Conservation (phyloP, 805 yeast species). For the Saturnispora quitensis region DNA sequence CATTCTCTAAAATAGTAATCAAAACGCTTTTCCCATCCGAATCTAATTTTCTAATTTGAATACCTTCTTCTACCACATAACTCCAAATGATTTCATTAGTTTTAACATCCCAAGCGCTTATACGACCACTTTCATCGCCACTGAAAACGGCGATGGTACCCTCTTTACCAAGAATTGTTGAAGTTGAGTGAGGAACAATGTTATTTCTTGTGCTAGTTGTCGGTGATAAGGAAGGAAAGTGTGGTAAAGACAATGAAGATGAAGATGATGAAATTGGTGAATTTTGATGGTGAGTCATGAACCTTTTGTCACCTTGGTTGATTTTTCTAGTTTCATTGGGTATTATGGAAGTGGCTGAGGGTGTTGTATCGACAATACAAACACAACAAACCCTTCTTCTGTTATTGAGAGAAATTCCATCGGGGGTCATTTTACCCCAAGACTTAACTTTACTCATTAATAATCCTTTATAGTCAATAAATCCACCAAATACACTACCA, state of each 20-base stretch:
- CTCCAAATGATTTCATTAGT: constrained; percentile 9
- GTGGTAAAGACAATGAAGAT: background rate
- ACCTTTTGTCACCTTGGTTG: background rate
- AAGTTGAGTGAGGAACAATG: constrained; percentile 12
- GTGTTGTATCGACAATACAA: constrained; percentile 5
- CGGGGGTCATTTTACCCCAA: constrained; percentile 8
- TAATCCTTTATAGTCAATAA: constrained; percentile 17
- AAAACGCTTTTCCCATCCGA: constrained; percentile 24
- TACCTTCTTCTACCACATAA: background rate
- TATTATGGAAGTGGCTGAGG: background rate
- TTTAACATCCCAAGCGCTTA: constrained; percentile 28
- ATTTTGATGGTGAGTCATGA: background rate
- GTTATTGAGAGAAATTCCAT: background rate
- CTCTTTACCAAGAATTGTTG: constrained; percentile 15
- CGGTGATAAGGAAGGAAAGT: background rate
- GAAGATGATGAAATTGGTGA: constrained; percentile 1
- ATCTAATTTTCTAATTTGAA: constrained; percentile 17
- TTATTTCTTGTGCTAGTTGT: background rate
- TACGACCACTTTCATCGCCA: constrained; percentile 23
- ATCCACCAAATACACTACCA: constrained; percentile 24
- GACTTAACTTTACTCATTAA: constrained; percentile 8
- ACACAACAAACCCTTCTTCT: constrained; percentile 8
- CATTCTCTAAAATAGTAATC: constrained; percentile 17
- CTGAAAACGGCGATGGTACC: constrained; percentile 25
- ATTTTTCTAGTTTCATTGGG: background rate